Percentiles rank a stretch among this genome's conserved stretches.
Evolutionary conservation across 306 rosid genomes (phyloP).

Genomic region (Vigna radiata): DNA sequence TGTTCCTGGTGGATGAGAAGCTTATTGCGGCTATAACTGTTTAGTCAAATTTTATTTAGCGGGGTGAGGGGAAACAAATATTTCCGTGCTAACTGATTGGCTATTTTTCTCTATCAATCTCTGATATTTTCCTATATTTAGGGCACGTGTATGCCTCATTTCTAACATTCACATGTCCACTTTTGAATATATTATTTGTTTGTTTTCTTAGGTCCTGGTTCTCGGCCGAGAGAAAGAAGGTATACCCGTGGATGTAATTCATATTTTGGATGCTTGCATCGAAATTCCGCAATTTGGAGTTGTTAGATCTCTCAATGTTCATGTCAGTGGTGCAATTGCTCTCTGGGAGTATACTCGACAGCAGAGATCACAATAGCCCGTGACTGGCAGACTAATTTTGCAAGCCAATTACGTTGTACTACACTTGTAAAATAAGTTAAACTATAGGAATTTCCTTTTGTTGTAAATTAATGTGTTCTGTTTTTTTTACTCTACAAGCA

Average conservation of each 20-base stretch:
- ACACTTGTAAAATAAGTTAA: not conserved
- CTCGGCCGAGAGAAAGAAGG: conserved; percentile 98
- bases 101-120: not conserved
- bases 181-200: conserved; percentile 25
- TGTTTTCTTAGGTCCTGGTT: conserved; percentile 75
- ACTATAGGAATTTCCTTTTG: not conserved
- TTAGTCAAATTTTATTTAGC: too few species aligned
- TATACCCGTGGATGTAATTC: conserved; percentile 91
- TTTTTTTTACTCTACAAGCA: not conserved
- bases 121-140: conserved; percentile 4
- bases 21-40: too few species aligned
- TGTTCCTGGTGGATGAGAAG: too few species aligned
- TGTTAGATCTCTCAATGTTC: conserved; percentile 96
- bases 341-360: conserved; percentile 97
- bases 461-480: not conserved
- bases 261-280: conserved; percentile 82
- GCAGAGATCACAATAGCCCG: conserved; percentile 68
- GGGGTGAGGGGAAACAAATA: too few species aligned
- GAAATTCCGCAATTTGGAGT: conserved; percentile 97
- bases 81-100: not conserved
- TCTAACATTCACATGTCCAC: not conserved
- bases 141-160: conserved; percentile 3
- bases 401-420: conserved; percentile 2
- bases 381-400: conserved; percentile 26
- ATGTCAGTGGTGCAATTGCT: conserved; percentile 97